A percentile compares a stretch with the other conserved stretches of the same genome.
Conservation (phyloP, 345 rosid species). For the Cardamine occulta region DNA sequence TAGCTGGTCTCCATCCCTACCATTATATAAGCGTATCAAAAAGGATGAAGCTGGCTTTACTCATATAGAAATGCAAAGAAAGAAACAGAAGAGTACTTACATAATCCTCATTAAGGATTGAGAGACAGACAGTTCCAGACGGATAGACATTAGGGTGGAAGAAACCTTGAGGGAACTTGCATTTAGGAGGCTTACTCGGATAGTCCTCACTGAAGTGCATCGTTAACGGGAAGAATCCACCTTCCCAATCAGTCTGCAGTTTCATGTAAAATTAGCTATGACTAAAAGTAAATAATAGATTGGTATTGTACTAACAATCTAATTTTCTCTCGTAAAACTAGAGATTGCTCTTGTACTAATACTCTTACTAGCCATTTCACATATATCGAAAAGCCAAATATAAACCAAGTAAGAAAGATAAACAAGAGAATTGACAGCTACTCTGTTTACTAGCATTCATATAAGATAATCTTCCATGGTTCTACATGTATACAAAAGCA, state of each 20-base stretch:
- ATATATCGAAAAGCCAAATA: not conserved
- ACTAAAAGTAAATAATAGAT: not conserved
- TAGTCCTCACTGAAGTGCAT: conserved; percentile 85
- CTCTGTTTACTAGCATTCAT: not conserved
- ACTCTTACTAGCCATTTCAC: not conserved
- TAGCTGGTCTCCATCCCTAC: conserved; percentile 96
- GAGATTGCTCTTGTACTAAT: not conserved
- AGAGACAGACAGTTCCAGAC: conserved; percentile 89
- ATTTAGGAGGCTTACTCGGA: conserved; percentile 93
- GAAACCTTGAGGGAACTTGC: conserved; percentile 81
- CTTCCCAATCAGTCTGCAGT: conserved; percentile 91
- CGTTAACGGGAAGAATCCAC: conserved; percentile 78
- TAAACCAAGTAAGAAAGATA: not conserved
- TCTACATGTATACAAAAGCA: not conserved
- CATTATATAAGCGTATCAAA: not conserved
- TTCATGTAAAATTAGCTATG: not conserved
- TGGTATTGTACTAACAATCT: not conserved
- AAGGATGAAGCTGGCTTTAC: not conserved
- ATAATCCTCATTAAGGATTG: conserved; percentile 84
- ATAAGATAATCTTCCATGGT: not conserved
- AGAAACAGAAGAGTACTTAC: conserved; percentile 50
- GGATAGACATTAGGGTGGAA: conserved; percentile 95
- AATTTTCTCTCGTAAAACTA: not conserved
- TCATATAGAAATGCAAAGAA: not conserved
- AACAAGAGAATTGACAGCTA: not conserved